Base-by-base conservation (phyloP, 441 rosid genomes). In the Jatropha podagrica region DNA sequence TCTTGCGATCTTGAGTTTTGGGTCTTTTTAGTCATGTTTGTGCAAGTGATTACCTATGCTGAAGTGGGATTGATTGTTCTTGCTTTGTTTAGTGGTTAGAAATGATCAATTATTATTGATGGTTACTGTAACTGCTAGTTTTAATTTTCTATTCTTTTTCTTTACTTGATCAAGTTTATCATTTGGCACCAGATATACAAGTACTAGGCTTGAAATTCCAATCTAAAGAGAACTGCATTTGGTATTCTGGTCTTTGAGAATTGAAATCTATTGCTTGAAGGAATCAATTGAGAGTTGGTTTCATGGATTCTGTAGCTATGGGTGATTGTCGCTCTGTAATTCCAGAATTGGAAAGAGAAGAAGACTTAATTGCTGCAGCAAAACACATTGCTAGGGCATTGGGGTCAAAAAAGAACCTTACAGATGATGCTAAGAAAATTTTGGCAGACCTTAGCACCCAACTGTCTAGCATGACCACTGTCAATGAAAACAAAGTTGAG, bases 331-430 rank as follows among this genome's bases (percentile, higher is more conserved):
- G 83, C 60, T 49, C 78, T 17, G 12, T 67, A 68, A 20, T 56
- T 67, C 77, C 85, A 13, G 84, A 77, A 58, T 41, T 72, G 65
- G 91, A 86, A 73, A 88, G 83, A 73, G 95, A 91, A 71, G 95
- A 88, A 18, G 82, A 87, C 63, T 77, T 95, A 78, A 86, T 92
- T 83, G 88, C 87, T 62, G 93, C 96, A 0, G 96, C 91, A 4
- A 78, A 87, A 68, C 86, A 80, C 69, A 83, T 93, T 72, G 83
- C 79, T 51, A 85, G 78, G 69, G 95, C 87, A 7, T 80, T 95
- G 74, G 87, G 85, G 60, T 93, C 94, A 7, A 86, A 85, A 58
- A 86, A 78, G 84, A 89, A 86, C 75, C 89, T 91, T 38, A 81
- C 89, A 0, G 78, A 66, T 67, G 89, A 88, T 77, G 85, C 85